Conservation (phyloP, 2,329 filamentous ascomycete species). For the Arthrobotrys entomopaga region DNA sequence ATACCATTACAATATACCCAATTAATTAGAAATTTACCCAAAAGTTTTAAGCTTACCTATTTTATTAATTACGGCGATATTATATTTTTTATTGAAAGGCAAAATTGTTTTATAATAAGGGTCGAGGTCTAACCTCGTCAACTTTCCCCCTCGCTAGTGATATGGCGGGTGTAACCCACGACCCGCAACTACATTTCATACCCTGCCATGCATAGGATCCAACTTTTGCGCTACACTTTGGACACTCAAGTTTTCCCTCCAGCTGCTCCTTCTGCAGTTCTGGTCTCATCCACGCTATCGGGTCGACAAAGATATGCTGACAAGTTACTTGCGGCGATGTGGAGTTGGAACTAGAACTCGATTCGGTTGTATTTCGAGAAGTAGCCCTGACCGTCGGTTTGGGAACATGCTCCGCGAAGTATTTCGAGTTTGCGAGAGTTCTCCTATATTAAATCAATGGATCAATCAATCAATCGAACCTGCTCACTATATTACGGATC, state of each 20-base stretch:
- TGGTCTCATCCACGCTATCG: constrained; percentile 91
- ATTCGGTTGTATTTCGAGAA: constrained; percentile 25
- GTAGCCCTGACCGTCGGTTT: constrained; percentile 27
- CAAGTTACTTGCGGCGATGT: constrained; percentile 66
- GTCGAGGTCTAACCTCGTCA: constrained; percentile 70
- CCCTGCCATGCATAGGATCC: constrained; percentile 98
- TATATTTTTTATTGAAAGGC: neutral
- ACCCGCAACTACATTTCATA: constrained; percentile 87
- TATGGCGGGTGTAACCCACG: constrained; percentile 91
- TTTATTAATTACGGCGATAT: constrained; percentile 32
- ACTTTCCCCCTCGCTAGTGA: constrained; percentile 83
- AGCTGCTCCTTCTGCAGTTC: constrained; percentile 82
- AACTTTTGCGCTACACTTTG: constrained; percentile 83
- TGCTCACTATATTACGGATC: neutral
- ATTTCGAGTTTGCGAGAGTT: constrained; percentile 61
- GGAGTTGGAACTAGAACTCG: neutral
- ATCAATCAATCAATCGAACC: neutral
- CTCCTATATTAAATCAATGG: constrained; percentile 56
- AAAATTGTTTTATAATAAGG: constrained; percentile 25
- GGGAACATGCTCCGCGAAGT: constrained; percentile 64
- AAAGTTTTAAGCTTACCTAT: neutral
- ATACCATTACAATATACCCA: constrained; percentile 4
- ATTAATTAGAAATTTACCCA: neutral
- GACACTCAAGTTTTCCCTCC: constrained; percentile 85
- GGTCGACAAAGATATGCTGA: constrained; percentile 89